A percentile compares a stretch with the other conserved stretches of the same genome.
Conservation (phyloP, 1,284 basidiomycete genomes). For the Wallemia hederae region DNA sequence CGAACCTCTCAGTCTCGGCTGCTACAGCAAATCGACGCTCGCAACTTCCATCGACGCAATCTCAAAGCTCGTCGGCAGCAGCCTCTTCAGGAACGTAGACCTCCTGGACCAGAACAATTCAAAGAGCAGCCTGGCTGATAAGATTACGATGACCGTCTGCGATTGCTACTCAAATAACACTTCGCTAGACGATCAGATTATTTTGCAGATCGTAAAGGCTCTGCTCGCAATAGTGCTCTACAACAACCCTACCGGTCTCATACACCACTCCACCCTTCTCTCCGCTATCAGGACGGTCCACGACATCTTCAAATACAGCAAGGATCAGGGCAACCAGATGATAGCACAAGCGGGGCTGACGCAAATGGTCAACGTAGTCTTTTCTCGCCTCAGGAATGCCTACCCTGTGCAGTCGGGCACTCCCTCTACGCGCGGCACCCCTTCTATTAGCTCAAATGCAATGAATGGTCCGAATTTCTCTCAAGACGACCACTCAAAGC, state of each 20-base stretch:
- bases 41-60: constrained; percentile 85
- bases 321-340: constrained; percentile 70
- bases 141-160: constrained; percentile 77
- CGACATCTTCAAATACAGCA: constrained; percentile 73
- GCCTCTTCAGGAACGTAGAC: constrained; percentile 16
- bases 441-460: neutral
- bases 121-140: constrained; percentile 46
- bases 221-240: constrained; percentile 64
- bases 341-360: constrained; percentile 86
- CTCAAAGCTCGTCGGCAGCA: constrained; percentile 80
- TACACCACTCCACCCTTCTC: constrained; percentile 74
- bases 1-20: constrained; percentile 67
- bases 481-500: neutral
- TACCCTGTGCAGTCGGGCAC: neutral
- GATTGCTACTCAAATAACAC: constrained; percentile 45
- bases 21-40: constrained; percentile 64
- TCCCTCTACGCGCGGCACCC: neutral
- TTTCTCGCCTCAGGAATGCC: constrained; percentile 26
- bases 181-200: constrained; percentile 56
- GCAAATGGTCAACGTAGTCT: constrained; percentile 89
- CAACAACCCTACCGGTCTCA: constrained; percentile 32
- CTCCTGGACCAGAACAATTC: constrained; percentile 25
- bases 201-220: constrained; percentile 81
- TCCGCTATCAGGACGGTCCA: constrained; percentile 89
- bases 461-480: neutral